Conservation (phyloP, 2,329 filamentous ascomycete genomes). For the Bisporella sp. region DNA sequence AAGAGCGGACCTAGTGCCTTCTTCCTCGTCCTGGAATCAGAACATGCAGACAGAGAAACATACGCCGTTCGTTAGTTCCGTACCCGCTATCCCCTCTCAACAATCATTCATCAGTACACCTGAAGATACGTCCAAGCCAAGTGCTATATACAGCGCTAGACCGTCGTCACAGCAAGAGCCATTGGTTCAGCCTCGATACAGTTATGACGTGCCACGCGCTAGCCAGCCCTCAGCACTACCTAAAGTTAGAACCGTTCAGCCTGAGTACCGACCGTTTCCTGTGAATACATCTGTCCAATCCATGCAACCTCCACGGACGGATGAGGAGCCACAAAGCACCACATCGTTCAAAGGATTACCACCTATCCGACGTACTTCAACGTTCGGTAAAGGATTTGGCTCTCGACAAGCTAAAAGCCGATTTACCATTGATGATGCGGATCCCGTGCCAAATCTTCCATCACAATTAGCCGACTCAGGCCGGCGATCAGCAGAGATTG, state of each 20-base stretch:
- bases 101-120: background rate
- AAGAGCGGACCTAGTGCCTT: background rate
- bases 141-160: background rate
- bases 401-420: constrained; percentile 22
- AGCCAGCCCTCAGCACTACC: background rate
- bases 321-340: constrained; percentile 7
- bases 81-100: background rate
- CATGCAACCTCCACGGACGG: background rate
- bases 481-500: constrained; percentile 2
- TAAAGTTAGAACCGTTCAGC: background rate
- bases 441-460: constrained; percentile 10
- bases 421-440: constrained; percentile 20
- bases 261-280: background rate
- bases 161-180: background rate
- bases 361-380: constrained; percentile 50
- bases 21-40: background rate
- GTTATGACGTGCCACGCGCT: background rate
- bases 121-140: background rate
- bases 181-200: background rate
- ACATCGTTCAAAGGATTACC: constrained; percentile 40
- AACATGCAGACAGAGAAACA: background rate
- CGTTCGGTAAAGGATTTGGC: constrained; percentile 40
- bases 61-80: background rate
- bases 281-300: background rate
- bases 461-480: constrained; percentile 1